A percentile compares a stretch with the other conserved stretches of the same genome.
phyloP scores from a whole-genome alignment of 1,139 yeast genomes.

The Yamadazyma triangularis region DNA sequence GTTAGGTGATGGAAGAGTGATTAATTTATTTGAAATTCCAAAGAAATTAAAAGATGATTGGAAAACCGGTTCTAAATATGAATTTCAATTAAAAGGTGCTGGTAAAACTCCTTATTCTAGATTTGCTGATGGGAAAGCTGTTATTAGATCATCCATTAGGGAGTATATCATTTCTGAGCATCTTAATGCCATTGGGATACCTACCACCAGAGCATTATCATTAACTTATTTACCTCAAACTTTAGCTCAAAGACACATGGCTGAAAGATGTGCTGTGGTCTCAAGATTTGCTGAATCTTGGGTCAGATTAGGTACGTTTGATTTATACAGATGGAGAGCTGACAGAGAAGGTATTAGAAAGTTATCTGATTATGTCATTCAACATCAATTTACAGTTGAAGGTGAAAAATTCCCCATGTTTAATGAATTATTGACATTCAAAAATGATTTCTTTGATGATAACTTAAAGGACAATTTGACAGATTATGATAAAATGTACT shows the following conservation, averaged over 20 bases:
- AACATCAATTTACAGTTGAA: constrained; percentile 50
- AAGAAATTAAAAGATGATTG: constrained; percentile 20
- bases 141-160: constrained; percentile 77
- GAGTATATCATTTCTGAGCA: constrained; percentile 87
- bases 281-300: constrained; percentile 81
- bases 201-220: constrained; percentile 80
- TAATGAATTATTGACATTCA: constrained; percentile 11
- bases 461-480: constrained; percentile 25
- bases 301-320: constrained; percentile 90
- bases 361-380: constrained; percentile 70
- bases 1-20: constrained; percentile 91
- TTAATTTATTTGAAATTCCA: constrained; percentile 68
- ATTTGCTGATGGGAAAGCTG: constrained; percentile 97
- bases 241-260: constrained; percentile 63
- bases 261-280: constrained; percentile 83
- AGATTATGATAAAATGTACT: constrained; percentile 65
- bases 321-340: constrained; percentile 70
- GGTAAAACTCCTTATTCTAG: constrained; percentile 90
- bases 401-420: constrained; percentile 33
- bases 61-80: constrained; percentile 39
- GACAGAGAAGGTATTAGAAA: constrained; percentile 59
- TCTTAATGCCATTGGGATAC: constrained; percentile 75
- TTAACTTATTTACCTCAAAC: constrained; percentile 71
- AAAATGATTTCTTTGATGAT: constrained; percentile 18
- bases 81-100: constrained; percentile 84